phyloP scores from a whole-genome alignment of 176 grass and related monocot species.

The Carex myosuroides region DNA sequence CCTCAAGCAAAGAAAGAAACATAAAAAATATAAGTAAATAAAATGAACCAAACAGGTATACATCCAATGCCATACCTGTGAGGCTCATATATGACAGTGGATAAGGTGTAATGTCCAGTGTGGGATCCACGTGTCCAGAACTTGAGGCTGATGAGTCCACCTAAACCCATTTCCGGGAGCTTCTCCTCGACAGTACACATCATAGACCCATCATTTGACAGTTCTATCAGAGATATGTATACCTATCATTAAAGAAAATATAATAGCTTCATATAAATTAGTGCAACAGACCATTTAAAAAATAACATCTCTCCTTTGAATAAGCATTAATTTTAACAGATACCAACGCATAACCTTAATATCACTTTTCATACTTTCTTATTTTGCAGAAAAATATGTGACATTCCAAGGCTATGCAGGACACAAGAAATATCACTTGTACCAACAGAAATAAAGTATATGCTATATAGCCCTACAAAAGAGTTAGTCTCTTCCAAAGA shows the following conservation, averaged over 20 bases:
- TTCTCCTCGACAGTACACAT: conserved; percentile 94
- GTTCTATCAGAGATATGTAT: conserved; percentile 57
- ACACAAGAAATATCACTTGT: not conserved
- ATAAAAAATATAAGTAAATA: not conserved
- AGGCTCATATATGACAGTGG: conserved; percentile 93
- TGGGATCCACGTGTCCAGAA: conserved; percentile 63
- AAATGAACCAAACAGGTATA: conserved; percentile 6
- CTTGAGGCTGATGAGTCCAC: conserved; percentile 78
- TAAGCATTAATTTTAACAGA: not conserved
- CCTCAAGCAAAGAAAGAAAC: not conserved
- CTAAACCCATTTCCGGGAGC: conserved; percentile 85
- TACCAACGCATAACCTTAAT: not conserved
- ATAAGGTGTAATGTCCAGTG: conserved; percentile 48
- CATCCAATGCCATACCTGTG: conserved; percentile 47
- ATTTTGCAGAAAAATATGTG: not conserved
- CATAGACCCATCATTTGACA: conserved; percentile 63
- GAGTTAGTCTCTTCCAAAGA: not conserved
- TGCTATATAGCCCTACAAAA: not conserved
- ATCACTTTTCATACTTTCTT: not conserved
- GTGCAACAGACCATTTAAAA: not conserved
- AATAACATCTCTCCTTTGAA: not conserved
- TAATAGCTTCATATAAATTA: not conserved
- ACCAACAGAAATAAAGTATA: conserved; percentile 9
- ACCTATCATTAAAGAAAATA: conserved; percentile 37
- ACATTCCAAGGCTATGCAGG: not conserved